Conservation (phyloP, 805 yeast species). For the Alloascoidea hylecoeti region DNA sequence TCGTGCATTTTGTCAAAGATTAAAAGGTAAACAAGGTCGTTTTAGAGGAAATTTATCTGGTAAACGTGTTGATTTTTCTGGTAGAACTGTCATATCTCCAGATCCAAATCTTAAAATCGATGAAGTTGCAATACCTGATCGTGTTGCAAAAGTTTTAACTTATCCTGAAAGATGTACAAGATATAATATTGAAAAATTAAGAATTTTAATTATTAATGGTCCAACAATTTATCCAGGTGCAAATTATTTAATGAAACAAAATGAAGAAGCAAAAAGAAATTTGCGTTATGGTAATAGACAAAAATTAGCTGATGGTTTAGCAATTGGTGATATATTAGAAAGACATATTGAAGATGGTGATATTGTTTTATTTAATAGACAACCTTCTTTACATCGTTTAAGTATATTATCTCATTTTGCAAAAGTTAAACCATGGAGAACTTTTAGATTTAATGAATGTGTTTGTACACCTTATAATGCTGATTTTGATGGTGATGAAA, state of each 20-base stretch:
- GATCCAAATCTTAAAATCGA: conserved; percentile 93
- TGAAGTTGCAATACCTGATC: conserved; percentile 96
- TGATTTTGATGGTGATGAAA: conserved; percentile 98
- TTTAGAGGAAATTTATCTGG: conserved; percentile 97
- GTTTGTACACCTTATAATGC: conserved; percentile 99
- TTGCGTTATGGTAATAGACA: conserved; percentile 77
- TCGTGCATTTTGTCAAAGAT: conserved; percentile 91
- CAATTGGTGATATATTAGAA: conserved; percentile 87
- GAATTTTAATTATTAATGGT: conserved; percentile 63
- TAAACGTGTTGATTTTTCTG: conserved; percentile 96
- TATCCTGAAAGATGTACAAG: conserved; percentile 92
- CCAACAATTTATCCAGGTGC: conserved; percentile 94
- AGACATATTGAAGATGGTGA: conserved; percentile 97
- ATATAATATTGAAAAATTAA: conserved; percentile 71
- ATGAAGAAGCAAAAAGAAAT: conserved; percentile 79
- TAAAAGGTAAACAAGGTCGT: conserved; percentile 97
- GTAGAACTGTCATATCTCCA: conserved; percentile 96
- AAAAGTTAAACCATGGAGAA: conserved; percentile 94
- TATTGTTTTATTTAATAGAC: conserved; percentile 89
- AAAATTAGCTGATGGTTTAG: conserved; percentile 61
- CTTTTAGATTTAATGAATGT: conserved; percentile 93
- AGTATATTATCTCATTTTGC: conserved; percentile 94
- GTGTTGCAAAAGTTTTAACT: conserved; percentile 90
- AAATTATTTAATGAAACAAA: conserved; percentile 70
- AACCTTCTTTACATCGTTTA: conserved; percentile 91